Percentiles rank a stretch among this genome's conserved stretches.
These are phyloP conservation scores for Aspergillus sp. DNA, from an alignment of 2,329 filamentous ascomycete species.

Conservation along the genomic window DNA sequence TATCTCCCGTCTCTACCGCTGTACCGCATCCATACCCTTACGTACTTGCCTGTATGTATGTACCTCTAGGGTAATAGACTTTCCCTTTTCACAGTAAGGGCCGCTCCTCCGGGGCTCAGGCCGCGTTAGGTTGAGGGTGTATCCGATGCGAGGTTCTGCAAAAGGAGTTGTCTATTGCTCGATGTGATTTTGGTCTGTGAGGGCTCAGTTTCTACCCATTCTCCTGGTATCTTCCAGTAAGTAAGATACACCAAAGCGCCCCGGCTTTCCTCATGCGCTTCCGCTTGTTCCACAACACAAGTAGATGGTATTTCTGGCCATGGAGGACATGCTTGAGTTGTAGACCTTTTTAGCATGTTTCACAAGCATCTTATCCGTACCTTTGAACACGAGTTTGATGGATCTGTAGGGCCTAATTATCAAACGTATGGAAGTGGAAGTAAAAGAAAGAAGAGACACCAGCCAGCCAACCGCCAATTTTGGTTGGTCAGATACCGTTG, in stretches of 20 bases:
- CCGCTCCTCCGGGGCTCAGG: slow-evolving; percentile 21
- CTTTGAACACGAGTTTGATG: slow-evolving; percentile 16
- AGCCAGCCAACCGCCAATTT: slow-evolving; percentile 10
- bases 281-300: slow-evolving; percentile 1
- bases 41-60: slow-evolving; percentile 50
- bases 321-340: slow-evolving; percentile 7
- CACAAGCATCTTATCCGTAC: slow-evolving; percentile 10
- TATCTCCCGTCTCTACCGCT: slow-evolving; percentile 39
- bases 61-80: slow-evolving; percentile 19
- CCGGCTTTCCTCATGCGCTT: slow-evolving; percentile 3
- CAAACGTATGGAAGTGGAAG: background rate
- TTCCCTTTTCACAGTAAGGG: slow-evolving; percentile 25
- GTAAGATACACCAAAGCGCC: slow-evolving; percentile 14
- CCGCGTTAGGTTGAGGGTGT: slow-evolving; percentile 18
- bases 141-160: slow-evolving; percentile 17
- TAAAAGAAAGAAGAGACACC: background rate
- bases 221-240: slow-evolving; percentile 20
- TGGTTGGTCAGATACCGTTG: slow-evolving; percentile 13
- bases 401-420: background rate
- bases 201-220: slow-evolving; percentile 9
- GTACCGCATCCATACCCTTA: slow-evolving; percentile 56
- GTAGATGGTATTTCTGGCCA: slow-evolving; percentile 7
- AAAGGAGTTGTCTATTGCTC: background rate
- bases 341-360: slow-evolving; percentile 14
- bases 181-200: slow-evolving; percentile 1